A percentile compares a stretch with the other conserved stretches of the same genome.
Conservation (phyloP, 768 basidiomycete species). For the Neoboletus magnificus region DNA sequence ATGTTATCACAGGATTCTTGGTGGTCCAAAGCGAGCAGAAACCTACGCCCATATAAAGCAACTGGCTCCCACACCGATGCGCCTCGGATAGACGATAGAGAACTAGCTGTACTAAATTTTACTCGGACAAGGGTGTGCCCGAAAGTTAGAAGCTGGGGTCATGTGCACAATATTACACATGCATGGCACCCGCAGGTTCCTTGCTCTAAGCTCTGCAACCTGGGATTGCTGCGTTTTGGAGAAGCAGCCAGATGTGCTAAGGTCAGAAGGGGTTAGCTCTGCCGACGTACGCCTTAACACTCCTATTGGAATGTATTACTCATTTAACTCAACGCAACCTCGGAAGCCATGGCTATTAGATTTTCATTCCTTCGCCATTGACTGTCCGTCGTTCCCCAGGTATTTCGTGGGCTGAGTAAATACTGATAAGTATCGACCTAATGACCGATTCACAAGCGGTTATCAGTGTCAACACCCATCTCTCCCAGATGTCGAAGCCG, state of each 20-base stretch:
- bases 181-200: background rate
- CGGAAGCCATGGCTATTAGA: background rate
- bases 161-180: background rate
- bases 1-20: conserved; percentile 12
- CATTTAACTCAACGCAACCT: background rate
- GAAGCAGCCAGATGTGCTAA: background rate
- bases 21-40: conserved; percentile 18
- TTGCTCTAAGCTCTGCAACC: background rate
- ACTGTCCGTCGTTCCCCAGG: background rate
- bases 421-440: background rate
- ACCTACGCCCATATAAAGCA: background rate
- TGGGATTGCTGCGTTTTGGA: background rate
- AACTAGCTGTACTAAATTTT: background rate
- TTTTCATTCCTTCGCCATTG: background rate
- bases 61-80: background rate
- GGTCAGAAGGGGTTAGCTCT: background rate
- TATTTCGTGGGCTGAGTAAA: background rate
- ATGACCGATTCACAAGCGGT: background rate
- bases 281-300: background rate
- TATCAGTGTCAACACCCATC: background rate
- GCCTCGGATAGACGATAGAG: background rate
- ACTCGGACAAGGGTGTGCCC: background rate
- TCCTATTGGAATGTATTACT: background rate
- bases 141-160: background rate
- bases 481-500: background rate